Conservation (phyloP, 768 basidiomycete species). For the Leccinum aurantiacum region DNA sequence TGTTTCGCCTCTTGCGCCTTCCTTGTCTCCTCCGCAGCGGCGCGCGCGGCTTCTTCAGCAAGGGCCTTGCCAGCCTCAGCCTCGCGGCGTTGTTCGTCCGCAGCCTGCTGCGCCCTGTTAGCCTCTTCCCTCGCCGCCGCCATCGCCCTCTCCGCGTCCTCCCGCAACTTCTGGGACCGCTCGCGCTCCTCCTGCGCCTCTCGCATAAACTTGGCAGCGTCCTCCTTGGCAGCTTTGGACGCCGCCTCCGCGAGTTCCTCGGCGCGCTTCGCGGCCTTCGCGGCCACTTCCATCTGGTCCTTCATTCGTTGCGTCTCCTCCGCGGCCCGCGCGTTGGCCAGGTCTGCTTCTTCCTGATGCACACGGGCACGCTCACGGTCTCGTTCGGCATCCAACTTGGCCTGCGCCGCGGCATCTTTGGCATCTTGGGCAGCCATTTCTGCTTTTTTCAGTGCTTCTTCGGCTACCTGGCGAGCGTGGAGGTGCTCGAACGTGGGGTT, state of each 20-base stretch:
- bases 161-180: constrained; percentile 1
- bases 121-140: constrained; percentile 9
- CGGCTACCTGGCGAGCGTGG: background rate
- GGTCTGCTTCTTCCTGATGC: background rate
- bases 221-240: constrained; percentile 7
- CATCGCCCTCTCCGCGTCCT: constrained; percentile 8
- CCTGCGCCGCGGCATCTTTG: background rate
- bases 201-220: constrained; percentile 1
- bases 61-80: no score
- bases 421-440: background rate
- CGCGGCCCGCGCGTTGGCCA: background rate
- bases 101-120: no score
- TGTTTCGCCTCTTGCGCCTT: no score
- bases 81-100: no score
- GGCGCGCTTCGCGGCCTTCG: background rate
- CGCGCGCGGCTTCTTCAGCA: no score
- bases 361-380: background rate
- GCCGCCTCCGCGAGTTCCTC: constrained; percentile 9
- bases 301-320: background rate
- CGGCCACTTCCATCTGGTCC: constrained; percentile 11
- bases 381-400: background rate
- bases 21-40: no score
- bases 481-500: background rate
- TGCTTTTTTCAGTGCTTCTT: background rate
- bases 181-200: constrained; percentile 9